A percentile compares a stretch with the other conserved stretches of the same genome.
Conservation (phyloP, 306 rosid genomes). For the Vigna trinervia region DNA sequence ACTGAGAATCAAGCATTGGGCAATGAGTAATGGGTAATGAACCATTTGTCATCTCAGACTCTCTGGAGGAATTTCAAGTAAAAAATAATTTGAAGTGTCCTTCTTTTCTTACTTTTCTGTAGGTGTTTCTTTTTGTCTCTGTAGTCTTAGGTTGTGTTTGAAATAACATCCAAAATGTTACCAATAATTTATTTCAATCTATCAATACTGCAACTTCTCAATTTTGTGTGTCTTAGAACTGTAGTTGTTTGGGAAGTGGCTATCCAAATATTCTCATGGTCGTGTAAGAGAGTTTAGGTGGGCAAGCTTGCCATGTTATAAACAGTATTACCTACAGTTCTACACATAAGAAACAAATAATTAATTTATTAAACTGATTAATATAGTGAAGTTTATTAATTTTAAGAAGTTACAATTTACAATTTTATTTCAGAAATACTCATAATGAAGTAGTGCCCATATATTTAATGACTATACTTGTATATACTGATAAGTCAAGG, state of each 20-base stretch:
- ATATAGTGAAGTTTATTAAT: background rate
- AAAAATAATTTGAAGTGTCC: background rate
- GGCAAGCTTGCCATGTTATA: background rate
- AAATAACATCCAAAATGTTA: no score
- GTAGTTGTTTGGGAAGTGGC: no score
- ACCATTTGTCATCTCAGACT: background rate
- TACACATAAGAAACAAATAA: background rate
- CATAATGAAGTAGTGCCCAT: background rate
- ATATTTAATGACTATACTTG: background rate
- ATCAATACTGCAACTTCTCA: no score
- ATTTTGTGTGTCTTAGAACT: no score
- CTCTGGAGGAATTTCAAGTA: background rate
- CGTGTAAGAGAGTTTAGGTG: conserved; percentile 12
- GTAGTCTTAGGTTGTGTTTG: background rate
- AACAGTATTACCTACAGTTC: background rate
- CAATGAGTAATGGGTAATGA: background rate
- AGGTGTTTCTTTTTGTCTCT: background rate
- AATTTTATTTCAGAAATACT: background rate
- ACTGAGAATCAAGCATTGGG: background rate
- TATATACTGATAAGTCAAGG: background rate
- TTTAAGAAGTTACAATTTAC: background rate
- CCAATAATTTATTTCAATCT: no score
- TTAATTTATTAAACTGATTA: background rate
- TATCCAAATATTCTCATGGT: background rate
- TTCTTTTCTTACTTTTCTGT: conserved; percentile 3